Base-by-base conservation (phyloP, 495 filamentous ascomycete species). In the Hypoxylon intermedium region DNA sequence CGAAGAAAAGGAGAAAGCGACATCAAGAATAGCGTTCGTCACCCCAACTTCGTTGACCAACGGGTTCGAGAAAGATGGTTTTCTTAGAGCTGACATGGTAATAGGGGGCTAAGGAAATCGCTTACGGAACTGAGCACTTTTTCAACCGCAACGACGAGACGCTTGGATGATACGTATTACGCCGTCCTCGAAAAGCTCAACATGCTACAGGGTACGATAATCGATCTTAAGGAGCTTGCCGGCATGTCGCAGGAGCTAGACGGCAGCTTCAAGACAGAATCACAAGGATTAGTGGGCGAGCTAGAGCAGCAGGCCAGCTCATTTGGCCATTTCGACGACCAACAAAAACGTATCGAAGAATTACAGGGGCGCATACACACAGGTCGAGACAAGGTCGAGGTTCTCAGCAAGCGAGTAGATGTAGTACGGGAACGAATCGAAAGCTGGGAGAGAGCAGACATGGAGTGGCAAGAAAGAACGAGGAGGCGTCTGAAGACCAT, bases 141-240 rank as follows among this genome's bases (percentile, higher is more conserved):
- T 53, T 78, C 80, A 6, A 77, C 72, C 36, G 81, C 82, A 30
- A 85, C 85, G 2, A 94, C 87, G 15, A 82, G 84, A 58, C 83
- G 83, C 38, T 82, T 97, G n/a, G 91, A 96, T 67, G 88, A 89
- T 63, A 92, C 88, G 0, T 96, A 96, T 75, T 92, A 93, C 65
- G 86, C 88, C 3, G 79, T 97, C 4, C 79, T 94, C 12, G 88
- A 93, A 67, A 93, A 89, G 55, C 78, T 93, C 24, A 81, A 83
- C 37, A 73, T 84, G 0, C 76, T 97, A 26, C 85, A 87, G 46
- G 77, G 80, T 45, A 91, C 87, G 1, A 83, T 96, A 18, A 58
- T 75, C 1, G 83, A 80, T 3, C 82, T 97, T 15, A 85, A 89
- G 57, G 83, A 89, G 44, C 82, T 97, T 3, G 84, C 87, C 0